Evolutionary conservation across 2,329 filamentous ascomycete genomes (phyloP).

Genomic region (Trichoderma endophyticum): DNA sequence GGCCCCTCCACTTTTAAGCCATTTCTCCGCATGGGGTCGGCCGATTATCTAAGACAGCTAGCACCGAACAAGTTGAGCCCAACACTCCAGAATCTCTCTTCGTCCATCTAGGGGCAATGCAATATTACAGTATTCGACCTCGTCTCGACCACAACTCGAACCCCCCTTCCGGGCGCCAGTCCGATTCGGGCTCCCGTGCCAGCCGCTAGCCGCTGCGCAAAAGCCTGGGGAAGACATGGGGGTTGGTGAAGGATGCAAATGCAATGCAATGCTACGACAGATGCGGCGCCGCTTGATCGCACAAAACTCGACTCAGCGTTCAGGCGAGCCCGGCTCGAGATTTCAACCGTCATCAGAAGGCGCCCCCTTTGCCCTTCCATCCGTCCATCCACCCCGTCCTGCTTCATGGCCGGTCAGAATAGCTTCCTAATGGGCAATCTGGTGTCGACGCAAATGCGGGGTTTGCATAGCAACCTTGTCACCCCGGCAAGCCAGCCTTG

Average conservation of each 20-base stretch:
- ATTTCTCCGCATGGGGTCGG: conserved; percentile 13
- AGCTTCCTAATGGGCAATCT: conserved; percentile 15
- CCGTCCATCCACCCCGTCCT: background rate
- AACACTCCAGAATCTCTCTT: background rate
- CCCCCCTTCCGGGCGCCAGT: background rate
- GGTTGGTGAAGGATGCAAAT: background rate
- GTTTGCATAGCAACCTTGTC: background rate
- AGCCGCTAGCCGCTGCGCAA: background rate
- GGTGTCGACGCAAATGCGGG: background rate
- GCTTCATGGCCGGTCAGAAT: background rate
- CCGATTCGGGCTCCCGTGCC: background rate
- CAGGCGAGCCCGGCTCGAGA: background rate
- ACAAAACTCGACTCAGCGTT: background rate
- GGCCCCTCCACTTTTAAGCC: conserved; percentile 16
- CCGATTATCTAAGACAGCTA: conserved; percentile 6
- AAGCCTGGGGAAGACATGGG: conserved; percentile 8
- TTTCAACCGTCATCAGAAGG: background rate
- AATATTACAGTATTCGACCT: background rate
- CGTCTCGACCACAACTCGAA: background rate
- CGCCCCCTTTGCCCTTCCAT: background rate
- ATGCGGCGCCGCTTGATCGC: background rate
- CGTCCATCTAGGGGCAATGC: background rate
- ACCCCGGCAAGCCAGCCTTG: background rate
- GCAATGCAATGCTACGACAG: conserved; percentile 10
- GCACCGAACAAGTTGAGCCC: background rate